These are phyloP conservation scores for Yarrowia deformans DNA, from an alignment of 805 yeast species.

Conservation along the genomic window DNA sequence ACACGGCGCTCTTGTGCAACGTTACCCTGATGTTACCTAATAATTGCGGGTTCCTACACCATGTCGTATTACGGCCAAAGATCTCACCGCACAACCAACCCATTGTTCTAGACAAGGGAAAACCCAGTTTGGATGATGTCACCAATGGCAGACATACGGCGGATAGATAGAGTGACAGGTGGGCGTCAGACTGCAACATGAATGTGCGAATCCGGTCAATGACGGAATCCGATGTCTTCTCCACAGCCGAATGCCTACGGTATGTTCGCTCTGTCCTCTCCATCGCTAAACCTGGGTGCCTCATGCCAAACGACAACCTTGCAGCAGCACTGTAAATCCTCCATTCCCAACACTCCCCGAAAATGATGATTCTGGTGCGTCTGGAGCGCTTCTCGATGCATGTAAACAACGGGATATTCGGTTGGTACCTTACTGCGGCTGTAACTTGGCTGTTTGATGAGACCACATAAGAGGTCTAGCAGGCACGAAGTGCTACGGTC, in stretches of 20 bases:
- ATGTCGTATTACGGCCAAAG: neutral
- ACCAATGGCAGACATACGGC: neutral
- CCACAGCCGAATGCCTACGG: neutral
- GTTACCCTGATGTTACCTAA: too few species aligned
- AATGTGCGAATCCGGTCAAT: neutral
- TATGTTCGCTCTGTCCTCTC: neutral
- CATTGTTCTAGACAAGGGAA: slow-evolving; percentile 12
- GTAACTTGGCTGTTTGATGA: neutral
- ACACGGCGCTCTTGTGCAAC: too few species aligned
- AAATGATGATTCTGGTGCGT: slow-evolving; percentile 2
- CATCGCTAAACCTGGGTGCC: neutral
- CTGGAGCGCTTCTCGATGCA: slow-evolving; percentile 34
- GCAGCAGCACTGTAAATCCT: slow-evolving; percentile 28
- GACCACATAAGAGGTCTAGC: neutral
- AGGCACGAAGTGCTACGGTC: neutral
- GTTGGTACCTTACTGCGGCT: slow-evolving; percentile 27
- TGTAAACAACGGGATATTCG: slow-evolving; percentile 13
- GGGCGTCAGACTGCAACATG: neutral
- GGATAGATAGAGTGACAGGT: neutral
- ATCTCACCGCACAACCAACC: slow-evolving; percentile 9
- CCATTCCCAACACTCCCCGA: slow-evolving; percentile 3
- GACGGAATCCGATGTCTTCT: neutral
- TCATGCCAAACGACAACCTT: neutral
- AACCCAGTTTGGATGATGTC: slow-evolving; percentile 12
- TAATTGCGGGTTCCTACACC: slow-evolving; percentile 8